Evolutionary conservation across 2,329 filamentous ascomycete species (phyloP), one percentile per base, ranked within the genome.

Genomic region (Aspergillus latus): DNA sequence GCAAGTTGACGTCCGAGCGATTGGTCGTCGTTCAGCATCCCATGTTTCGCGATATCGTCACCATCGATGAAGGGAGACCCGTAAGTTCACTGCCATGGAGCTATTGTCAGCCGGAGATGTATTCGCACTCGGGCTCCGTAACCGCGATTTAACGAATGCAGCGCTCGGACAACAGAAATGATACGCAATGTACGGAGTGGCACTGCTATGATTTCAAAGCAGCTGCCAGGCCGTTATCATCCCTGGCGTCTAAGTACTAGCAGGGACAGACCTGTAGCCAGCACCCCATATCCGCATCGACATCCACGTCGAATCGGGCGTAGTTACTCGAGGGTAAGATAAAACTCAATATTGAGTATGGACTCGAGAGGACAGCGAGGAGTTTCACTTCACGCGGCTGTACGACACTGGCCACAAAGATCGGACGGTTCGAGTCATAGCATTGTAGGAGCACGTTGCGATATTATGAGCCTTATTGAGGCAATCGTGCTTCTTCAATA

Each of bases 1-100:
- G 51, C 43, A 45, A 29, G 37, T 46, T 26, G 32, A 43, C 49
- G 52, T 47, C 49, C 40, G 36, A 54, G 42, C 37, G 51, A 57
- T 57, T 52, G 43, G 50, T 26, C 45, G 13, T 36, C 37, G 46
- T 34, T 37, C 15, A 48, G 11, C 37, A 43, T 13, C 10, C 15
- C 34, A 16, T 47, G 30, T 29, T 49, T 48, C 26, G 44, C 45
- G 6, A 39, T 40, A 11, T 36, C 21, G 26, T 28, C 37, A 26
- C n/a, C 36, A 48, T 48, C 15, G 13, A 48, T 42, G 21, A 28
- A 16, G 13, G 34, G 15, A 52, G 21, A n/a, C 36, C 29, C n/a
- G 11, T 36, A 32, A 30, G 30, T n/a, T 26, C n/a, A 39, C 32
- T 21, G 21, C 21, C 21, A 21, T 21, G 43, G 11, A 21, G 49